Conservation (phyloP, 805 yeast species). For the Candida anglica region DNA sequence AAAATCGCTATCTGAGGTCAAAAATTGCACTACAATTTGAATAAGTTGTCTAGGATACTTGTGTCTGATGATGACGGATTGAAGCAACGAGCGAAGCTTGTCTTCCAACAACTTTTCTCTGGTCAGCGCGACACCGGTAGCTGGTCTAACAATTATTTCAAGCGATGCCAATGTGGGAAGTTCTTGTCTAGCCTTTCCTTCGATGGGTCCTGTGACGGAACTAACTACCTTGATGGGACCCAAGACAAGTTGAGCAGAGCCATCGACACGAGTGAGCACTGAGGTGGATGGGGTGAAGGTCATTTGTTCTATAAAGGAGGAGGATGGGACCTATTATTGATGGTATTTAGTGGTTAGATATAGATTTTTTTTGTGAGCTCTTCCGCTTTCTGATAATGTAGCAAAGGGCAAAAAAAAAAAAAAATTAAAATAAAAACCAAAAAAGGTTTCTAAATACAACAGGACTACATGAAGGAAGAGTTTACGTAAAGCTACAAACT, state of each 20-base stretch:
- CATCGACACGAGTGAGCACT: slow-evolving; percentile 64
- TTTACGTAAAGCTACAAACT: background rate
- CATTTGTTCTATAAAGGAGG: slow-evolving; percentile 4
- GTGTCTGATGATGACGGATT: slow-evolving; percentile 55
- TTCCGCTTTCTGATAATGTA: too few relatives aligned
- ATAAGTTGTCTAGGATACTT: slow-evolving; percentile 72
- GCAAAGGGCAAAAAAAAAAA: too few relatives aligned
- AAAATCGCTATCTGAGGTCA: slow-evolving; percentile 20
- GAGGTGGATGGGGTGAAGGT: slow-evolving; percentile 18
- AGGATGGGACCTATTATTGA: too few relatives aligned
- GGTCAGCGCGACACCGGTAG: slow-evolving; percentile 63
- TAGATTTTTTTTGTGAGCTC: too few relatives aligned
- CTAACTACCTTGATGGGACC: slow-evolving; percentile 58
- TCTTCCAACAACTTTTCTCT: slow-evolving; percentile 81
- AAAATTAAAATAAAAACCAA: too few relatives aligned
- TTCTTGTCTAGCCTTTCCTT: slow-evolving; percentile 79
- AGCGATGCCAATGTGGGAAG: slow-evolving; percentile 72
- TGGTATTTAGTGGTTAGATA: too few relatives aligned
- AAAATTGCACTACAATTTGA: slow-evolving; percentile 39
- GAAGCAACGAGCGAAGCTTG: slow-evolving; percentile 57
- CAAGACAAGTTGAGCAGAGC: slow-evolving; percentile 61
- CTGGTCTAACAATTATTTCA: slow-evolving; percentile 77
- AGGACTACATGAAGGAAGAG: too few relatives aligned
- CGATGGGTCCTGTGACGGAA: slow-evolving; percentile 90
- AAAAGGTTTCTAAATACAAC: too few relatives aligned